These are phyloP conservation scores for Boletus rubropictus DNA, from an alignment of 768 basidiomycete species.

Conservation along the genomic window DNA sequence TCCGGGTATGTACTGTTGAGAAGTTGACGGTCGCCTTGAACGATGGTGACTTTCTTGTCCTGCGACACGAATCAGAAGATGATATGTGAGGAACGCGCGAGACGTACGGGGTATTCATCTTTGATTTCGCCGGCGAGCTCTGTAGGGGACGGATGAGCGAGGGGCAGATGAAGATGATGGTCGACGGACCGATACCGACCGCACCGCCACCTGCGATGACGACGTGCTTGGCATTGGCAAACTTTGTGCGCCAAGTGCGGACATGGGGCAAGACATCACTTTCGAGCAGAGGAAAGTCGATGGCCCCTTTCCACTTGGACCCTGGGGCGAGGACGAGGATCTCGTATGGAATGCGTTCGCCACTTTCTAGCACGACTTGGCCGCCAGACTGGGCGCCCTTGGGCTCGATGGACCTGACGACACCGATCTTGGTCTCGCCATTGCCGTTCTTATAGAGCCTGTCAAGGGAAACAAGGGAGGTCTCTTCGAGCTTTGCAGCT, in stretches of 20 bases:
- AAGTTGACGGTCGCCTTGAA: constrained; percentile 50
- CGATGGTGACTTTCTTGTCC: constrained; percentile 50
- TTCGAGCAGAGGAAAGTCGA: constrained; percentile 38
- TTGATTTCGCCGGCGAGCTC: constrained; percentile 43
- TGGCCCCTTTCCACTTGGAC: constrained; percentile 45
- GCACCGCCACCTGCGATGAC: constrained; percentile 54
- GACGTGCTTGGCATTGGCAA: constrained; percentile 36
- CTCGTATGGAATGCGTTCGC: constrained; percentile 46
- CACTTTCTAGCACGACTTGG: constrained; percentile 45
- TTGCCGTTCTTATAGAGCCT: constrained; percentile 43
- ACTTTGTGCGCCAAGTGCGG: constrained; percentile 27
- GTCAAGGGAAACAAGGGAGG: constrained; percentile 47
- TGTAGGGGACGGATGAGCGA: constrained; percentile 12
- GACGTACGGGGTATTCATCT: constrained; percentile 37
- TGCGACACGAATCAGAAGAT: constrained; percentile 12
- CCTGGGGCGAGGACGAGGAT: constrained; percentile 59
- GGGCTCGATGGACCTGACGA: constrained; percentile 38
- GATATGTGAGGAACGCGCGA: background rate
- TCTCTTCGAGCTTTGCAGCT: constrained; percentile 35
- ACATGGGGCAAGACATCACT: constrained; percentile 28
- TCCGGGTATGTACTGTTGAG: constrained; percentile 53
- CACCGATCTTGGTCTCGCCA: constrained; percentile 34
- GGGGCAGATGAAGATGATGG: background rate
- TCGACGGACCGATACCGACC: constrained; percentile 42
- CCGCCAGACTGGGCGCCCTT: constrained; percentile 33